phyloP scores from a whole-genome alignment of 176 grass and related monocot genomes.

The Ensete glaucum region DNA sequence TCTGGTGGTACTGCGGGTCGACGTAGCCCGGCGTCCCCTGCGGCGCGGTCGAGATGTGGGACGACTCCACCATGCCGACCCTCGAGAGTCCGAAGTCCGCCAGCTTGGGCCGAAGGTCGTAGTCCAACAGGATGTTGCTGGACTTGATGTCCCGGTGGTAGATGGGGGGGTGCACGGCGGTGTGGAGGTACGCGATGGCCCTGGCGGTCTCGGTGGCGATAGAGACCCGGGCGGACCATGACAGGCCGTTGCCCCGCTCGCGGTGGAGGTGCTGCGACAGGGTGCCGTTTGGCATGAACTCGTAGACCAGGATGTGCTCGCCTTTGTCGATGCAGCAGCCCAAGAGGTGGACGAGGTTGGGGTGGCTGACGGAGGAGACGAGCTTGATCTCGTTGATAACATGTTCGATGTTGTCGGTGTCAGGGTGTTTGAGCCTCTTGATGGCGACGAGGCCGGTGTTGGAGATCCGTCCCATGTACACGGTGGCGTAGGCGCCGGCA shows the following conservation, averaged over 20 bases:
- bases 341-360: slow-evolving; percentile 10
- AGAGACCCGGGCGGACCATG: background rate
- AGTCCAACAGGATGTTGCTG: slow-evolving; percentile 73
- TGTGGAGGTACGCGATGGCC: slow-evolving; percentile 14
- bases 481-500: slow-evolving; percentile 3
- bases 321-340: slow-evolving; percentile 8
- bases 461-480: background rate
- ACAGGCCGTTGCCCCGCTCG: background rate
- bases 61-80: background rate
- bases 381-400: slow-evolving; percentile 16
- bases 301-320: slow-evolving; percentile 7
- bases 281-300: slow-evolving; percentile 17
- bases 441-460: slow-evolving; percentile 1
- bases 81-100: slow-evolving; percentile 14
- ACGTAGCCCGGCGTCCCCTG: slow-evolving; percentile 16
- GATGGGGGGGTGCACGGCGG: background rate
- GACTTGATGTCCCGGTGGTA: slow-evolving; percentile 80
- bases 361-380: slow-evolving; percentile 15
- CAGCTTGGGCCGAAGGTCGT: slow-evolving; percentile 1
- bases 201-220: slow-evolving; percentile 1
- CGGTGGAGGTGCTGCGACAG: slow-evolving; percentile 14
- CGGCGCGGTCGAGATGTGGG: slow-evolving; percentile 13
- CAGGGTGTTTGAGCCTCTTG: background rate
- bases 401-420: slow-evolving; percentile 2
- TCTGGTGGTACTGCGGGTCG: slow-evolving; percentile 15